Percentiles rank a stretch among this genome's conserved stretches.
Conservation (phyloP, 176 grass and related monocot species). For the Themeda triandra region DNA sequence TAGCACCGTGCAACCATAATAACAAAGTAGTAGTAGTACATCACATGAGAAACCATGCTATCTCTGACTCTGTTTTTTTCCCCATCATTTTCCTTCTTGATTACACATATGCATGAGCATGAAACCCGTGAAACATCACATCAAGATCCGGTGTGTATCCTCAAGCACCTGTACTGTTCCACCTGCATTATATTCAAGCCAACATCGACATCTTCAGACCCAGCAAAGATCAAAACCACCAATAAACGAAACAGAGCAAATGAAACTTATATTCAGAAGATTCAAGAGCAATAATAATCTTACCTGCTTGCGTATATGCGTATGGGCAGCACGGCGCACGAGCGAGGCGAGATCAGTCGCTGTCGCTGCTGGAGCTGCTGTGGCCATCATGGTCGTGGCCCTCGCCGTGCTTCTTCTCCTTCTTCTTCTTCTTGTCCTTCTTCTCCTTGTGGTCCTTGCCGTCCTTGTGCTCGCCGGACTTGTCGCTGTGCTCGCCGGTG, state of each 20-base stretch:
- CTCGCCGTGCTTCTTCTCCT: constrained; percentile 54
- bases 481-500: constrained; percentile 51
- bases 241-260: neutral
- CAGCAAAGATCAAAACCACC: neutral
- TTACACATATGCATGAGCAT: neutral
- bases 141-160: neutral
- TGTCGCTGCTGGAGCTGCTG: constrained; percentile 83
- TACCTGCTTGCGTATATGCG: neutral
- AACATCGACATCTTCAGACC: constrained; percentile 2
- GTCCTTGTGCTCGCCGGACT: constrained; percentile 47
- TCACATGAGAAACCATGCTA: neutral
- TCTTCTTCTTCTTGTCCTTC: constrained; percentile 57
- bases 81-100: neutral
- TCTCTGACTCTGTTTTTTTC: neutral
- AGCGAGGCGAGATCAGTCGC: constrained; percentile 43
- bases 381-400: constrained; percentile 35
- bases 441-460: constrained; percentile 52
- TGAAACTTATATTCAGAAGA: neutral
- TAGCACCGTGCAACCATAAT: constrained; percentile 33
- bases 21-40: neutral
- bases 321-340: neutral
- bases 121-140: neutral
- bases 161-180: neutral
- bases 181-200: neutral
- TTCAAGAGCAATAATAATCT: too few relatives aligned